These are phyloP conservation scores for Tilletia indica DNA, from an alignment of 1,284 basidiomycete genomes.

Conservation along the genomic window DNA sequence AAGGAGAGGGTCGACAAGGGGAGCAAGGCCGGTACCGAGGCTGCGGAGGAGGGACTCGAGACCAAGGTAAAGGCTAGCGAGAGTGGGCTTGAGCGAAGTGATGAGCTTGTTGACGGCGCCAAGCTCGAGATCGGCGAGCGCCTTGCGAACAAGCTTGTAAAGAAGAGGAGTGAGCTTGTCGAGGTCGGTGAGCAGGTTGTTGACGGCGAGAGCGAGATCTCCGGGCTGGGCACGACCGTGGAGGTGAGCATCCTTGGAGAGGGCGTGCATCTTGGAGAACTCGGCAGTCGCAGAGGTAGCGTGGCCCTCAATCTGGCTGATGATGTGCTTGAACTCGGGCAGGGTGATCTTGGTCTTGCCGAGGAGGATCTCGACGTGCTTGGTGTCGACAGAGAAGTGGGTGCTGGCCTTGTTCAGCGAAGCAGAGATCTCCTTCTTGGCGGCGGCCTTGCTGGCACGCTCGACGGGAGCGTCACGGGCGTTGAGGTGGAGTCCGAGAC, in stretches of 20 bases:
- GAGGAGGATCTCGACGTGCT: neutral
- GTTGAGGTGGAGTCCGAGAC: neutral
- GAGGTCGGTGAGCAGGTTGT: constrained; percentile 1
- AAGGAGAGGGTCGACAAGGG: neutral
- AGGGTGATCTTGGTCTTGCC: neutral
- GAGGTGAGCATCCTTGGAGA: neutral
- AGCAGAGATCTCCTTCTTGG: neutral
- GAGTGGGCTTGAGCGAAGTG: neutral
- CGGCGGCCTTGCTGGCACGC: neutral
- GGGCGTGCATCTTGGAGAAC: neutral
- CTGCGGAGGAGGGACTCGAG: neutral
- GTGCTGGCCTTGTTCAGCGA: neutral
- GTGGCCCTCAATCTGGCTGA: neutral
- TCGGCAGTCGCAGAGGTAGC: neutral
- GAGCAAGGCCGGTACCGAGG: neutral
- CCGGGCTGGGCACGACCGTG: neutral
- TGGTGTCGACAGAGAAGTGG: neutral
- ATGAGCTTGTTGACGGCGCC: constrained; percentile 7
- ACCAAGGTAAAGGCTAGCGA: neutral
- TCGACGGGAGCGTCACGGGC: constrained; percentile 5
- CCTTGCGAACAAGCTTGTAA: neutral
- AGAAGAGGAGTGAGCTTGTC: neutral
- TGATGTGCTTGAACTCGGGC: neutral
- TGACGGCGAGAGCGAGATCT: neutral
- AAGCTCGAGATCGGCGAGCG: constrained; percentile 2